Evolutionary conservation across 2,329 filamentous ascomycete species (phyloP).

Genomic region (Xylogone sp.): DNA sequence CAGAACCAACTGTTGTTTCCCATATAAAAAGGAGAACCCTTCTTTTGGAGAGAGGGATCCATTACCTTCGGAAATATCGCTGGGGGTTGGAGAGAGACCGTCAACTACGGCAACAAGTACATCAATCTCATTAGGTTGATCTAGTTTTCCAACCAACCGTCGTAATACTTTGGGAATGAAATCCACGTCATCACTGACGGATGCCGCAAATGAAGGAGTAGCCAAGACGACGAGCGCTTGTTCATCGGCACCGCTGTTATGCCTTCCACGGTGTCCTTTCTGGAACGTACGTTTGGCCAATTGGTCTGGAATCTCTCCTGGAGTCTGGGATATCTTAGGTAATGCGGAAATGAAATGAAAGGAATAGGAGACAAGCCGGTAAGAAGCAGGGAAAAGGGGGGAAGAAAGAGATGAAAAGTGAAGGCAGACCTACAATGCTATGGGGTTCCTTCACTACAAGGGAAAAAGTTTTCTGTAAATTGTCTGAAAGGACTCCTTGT

Average conservation of each 20-base stretch:
- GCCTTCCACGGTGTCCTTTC: neutral
- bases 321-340: neutral
- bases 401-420: neutral
- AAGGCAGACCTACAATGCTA: neutral
- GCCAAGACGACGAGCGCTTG: conserved; percentile 27
- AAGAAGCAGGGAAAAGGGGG: neutral
- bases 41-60: conserved; percentile 20
- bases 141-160: conserved; percentile 3
- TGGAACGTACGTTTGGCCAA: neutral
- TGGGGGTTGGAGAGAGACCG: conserved; percentile 37
- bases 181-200: conserved; percentile 22
- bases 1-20: conserved; percentile 36
- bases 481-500: neutral
- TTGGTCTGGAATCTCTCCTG: neutral
- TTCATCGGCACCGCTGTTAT: neutral
- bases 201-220: conserved; percentile 25
- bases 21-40: conserved; percentile 52
- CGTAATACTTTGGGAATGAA: conserved; percentile 24
- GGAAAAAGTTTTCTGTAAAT: neutral
- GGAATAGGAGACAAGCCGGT: neutral
- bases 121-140: conserved; percentile 32
- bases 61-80: conserved; percentile 3
- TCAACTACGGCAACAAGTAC: conserved; percentile 55
- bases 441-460: neutral
- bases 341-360: neutral